These are phyloP conservation scores for Ophiosphaerella korrae DNA, from an alignment of 2,329 filamentous ascomycete genomes.

Conservation along the genomic window DNA sequence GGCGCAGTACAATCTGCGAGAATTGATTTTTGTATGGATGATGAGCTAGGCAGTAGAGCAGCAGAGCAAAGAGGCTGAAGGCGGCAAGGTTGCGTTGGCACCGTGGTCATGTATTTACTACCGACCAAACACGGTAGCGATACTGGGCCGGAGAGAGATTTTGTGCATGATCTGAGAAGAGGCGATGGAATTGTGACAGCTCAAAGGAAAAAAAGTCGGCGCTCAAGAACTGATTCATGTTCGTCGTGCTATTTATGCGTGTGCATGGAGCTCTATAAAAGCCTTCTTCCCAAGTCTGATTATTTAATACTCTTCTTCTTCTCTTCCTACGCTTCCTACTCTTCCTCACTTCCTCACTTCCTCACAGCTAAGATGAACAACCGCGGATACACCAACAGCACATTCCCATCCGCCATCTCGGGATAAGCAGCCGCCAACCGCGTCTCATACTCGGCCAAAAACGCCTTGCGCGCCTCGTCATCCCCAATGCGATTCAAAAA, in stretches of 20 bases:
- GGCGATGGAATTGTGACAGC: no score
- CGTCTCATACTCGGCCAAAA: constrained; percentile 55
- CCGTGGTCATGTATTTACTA: no score
- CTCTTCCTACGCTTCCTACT: neutral
- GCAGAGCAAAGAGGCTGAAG: no score
- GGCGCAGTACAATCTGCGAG: neutral
- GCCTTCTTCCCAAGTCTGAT: neutral
- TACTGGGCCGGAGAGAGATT: no score
- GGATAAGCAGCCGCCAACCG: constrained; percentile 54
- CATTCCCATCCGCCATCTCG: constrained; percentile 55
- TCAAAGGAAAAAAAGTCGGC: neutral
- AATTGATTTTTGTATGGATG: no score
- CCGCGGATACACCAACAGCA: constrained; percentile 61
- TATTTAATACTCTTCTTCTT: neutral
- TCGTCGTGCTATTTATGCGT: neutral
- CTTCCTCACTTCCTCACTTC: constrained; percentile 14
- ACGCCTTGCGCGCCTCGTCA: constrained; percentile 48
- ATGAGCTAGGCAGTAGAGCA: no score
- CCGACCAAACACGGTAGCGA: no score
- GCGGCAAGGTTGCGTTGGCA: no score
- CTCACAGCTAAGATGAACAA: constrained; percentile 58
- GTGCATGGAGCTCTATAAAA: neutral
- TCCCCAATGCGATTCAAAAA: constrained; percentile 57
- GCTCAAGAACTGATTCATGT: no score
- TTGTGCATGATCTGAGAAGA: no score